Percentiles rank a stretch among this genome's conserved stretches.
Evolutionary conservation across 2,329 filamentous ascomycete species (phyloP).

Genomic region (Xylaria sp.): DNA sequence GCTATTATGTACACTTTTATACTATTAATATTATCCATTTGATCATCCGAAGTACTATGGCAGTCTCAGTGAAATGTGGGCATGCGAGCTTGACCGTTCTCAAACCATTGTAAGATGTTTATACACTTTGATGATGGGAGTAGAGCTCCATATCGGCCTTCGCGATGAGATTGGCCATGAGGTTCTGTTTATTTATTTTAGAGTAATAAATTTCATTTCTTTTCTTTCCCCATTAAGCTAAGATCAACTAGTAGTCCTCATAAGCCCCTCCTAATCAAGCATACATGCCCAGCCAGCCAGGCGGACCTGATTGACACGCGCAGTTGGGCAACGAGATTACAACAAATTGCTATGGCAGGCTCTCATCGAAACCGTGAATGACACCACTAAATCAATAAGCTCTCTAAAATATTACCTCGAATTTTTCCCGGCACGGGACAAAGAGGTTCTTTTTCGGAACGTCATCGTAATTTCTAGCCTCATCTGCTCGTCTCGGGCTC

Average conservation of each 20-base stretch:
- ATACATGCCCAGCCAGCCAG: neutral
- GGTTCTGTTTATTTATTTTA: too few relatives aligned
- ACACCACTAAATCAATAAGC: too few relatives aligned
- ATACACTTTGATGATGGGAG: too few relatives aligned
- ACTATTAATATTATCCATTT: conserved; percentile 1
- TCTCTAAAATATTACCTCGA: neutral
- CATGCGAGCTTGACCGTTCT: neutral
- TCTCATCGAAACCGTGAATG: neutral
- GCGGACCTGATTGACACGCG: neutral
- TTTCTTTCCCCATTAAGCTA: too few relatives aligned
- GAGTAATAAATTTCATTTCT: too few relatives aligned
- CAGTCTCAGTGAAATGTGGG: neutral
- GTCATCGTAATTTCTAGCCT: neutral
- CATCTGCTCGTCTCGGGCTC: too few relatives aligned
- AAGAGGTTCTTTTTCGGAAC: neutral
- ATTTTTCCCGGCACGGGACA: neutral
- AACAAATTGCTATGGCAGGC: neutral
- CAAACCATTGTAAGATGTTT: too few relatives aligned
- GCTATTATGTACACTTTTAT: neutral
- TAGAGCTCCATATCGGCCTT: too few relatives aligned
- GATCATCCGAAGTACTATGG: neutral
- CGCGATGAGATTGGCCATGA: too few relatives aligned
- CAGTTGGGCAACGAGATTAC: neutral
- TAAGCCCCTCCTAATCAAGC: too few relatives aligned
- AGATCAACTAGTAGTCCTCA: too few relatives aligned